A percentile compares a stretch with the other conserved stretches of the same genome.
These are phyloP conservation scores for Cystobasidium sp. DNA, from an alignment of 1,284 basidiomycete species.

Conservation along the genomic window DNA sequence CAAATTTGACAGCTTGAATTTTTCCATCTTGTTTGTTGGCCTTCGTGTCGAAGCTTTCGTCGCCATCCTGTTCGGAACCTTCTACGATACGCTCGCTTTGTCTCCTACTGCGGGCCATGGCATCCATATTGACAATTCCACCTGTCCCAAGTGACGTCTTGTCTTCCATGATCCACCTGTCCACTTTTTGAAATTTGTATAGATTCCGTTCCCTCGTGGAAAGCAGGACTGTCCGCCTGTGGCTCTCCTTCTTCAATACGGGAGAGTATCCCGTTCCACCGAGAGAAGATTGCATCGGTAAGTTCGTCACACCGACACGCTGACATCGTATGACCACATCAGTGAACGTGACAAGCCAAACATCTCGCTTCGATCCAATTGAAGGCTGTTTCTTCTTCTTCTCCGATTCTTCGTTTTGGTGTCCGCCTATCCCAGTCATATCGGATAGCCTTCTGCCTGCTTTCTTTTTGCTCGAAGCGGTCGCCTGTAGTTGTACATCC, in stretches of 20 bases:
- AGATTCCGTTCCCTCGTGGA: slow-evolving; percentile 28
- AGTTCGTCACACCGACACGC: slow-evolving; percentile 80
- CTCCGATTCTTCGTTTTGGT: slow-evolving; percentile 59
- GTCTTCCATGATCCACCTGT: slow-evolving; percentile 38
- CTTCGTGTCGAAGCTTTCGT: neutral
- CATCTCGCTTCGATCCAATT: slow-evolving; percentile 66
- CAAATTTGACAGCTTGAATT: slow-evolving; percentile 19
- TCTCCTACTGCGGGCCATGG: slow-evolving; percentile 22
- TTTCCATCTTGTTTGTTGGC: no score
- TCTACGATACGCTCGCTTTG: neutral
- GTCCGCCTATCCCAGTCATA: slow-evolving; percentile 62
- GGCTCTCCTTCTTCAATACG: neutral
- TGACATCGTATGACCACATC: slow-evolving; percentile 93
- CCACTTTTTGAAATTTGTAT: slow-evolving; percentile 29
- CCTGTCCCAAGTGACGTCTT: slow-evolving; percentile 17
- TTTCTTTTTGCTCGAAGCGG: slow-evolving; percentile 70
- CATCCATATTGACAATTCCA: slow-evolving; percentile 39
- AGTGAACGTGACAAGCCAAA: slow-evolving; percentile 93
- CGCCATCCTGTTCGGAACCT: neutral
- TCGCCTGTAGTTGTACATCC: slow-evolving; percentile 48
- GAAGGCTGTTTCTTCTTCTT: slow-evolving; percentile 47
- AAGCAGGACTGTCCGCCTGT: neutral
- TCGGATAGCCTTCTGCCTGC: slow-evolving; percentile 84
- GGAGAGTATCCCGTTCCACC: neutral
- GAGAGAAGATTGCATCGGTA: slow-evolving; percentile 61